Percentiles rank a stretch among this genome's conserved stretches.
phyloP scores from a whole-genome alignment of 768 basidiomycete genomes.

The Leccinum aurantiacum region DNA sequence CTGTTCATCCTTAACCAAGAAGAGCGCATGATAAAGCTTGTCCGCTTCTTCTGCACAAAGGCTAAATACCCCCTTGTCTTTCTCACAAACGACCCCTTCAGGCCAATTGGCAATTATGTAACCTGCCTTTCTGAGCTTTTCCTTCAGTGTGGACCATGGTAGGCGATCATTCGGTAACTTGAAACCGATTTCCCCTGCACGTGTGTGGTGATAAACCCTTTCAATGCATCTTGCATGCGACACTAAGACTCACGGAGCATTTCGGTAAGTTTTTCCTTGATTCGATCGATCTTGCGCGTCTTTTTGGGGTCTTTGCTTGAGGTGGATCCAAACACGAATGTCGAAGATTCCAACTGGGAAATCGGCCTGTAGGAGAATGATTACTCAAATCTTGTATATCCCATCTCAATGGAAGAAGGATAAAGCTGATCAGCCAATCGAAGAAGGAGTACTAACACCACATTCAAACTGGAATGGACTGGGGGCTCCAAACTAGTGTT shows the following conservation, averaged over 20 bases:
- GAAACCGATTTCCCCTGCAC: not conserved
- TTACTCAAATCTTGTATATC: no score
- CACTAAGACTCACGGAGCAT: not conserved
- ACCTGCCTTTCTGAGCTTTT: not conserved
- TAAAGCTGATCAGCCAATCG: not conserved
- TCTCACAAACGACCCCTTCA: not conserved
- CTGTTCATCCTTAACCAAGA: not conserved
- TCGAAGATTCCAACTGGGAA: no score
- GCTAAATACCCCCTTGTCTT: not conserved
- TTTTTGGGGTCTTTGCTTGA: not conserved
- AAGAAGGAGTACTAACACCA: not conserved
- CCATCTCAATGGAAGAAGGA: not conserved
- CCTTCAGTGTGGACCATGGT: not conserved
- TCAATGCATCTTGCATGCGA: not conserved
- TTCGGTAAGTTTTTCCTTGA: not conserved
- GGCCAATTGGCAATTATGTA: not conserved
- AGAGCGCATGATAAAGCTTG: not conserved
- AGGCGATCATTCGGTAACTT: not conserved
- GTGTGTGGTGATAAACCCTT: not conserved
- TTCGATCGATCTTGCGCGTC: not conserved
- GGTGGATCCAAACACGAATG: no score
- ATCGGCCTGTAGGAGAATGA: no score
- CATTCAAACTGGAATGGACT: not conserved
- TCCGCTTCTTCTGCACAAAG: not conserved
- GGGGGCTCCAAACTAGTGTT: not conserved